Evolutionary conservation across 2,329 filamentous ascomycete genomes (phyloP).

Genomic region (Ceratocystis cubensis): DNA sequence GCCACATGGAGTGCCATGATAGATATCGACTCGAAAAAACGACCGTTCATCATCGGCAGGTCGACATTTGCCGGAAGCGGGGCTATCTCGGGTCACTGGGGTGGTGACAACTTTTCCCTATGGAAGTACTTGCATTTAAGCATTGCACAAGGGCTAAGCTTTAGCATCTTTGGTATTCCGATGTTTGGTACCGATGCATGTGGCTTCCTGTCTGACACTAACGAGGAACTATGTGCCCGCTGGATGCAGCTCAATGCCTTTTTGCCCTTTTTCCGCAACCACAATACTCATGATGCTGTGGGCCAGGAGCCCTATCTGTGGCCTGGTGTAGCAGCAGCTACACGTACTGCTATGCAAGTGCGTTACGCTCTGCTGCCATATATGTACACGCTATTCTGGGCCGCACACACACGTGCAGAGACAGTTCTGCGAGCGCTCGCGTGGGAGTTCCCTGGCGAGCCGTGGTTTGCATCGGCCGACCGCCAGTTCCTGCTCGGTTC

Average conservation of each 20-base stretch:
- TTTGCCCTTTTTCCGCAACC: constrained; percentile 60
- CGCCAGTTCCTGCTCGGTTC: constrained; percentile 41
- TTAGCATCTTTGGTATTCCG: constrained; percentile 56
- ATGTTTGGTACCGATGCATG: constrained; percentile 65
- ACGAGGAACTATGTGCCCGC: constrained; percentile 51
- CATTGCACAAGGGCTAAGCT: constrained; percentile 65
- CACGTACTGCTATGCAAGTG: constrained; percentile 54
- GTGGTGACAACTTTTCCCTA: too few species aligned
- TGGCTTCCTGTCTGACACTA: constrained; percentile 55
- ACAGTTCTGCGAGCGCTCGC: constrained; percentile 59
- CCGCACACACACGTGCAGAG: constrained; percentile 46
- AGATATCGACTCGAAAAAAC: constrained; percentile 49
- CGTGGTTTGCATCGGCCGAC: constrained; percentile 35
- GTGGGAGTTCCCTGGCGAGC: constrained; percentile 51
- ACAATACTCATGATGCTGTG: constrained; percentile 38
- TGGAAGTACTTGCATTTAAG: constrained; percentile 40
- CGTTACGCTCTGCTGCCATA: constrained; percentile 76
- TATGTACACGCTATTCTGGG: constrained; percentile 58
- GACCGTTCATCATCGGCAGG: constrained; percentile 54
- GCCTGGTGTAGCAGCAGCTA: constrained; percentile 49
- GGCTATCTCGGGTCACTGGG: too few species aligned
- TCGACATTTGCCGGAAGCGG: too few species aligned
- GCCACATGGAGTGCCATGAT: constrained; percentile 63
- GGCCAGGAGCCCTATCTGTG: constrained; percentile 59
- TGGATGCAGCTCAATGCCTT: constrained; percentile 62